These are phyloP conservation scores for Aspergillus transmontanensis DNA, from an alignment of 2,329 filamentous ascomycete genomes.

Conservation along the genomic window DNA sequence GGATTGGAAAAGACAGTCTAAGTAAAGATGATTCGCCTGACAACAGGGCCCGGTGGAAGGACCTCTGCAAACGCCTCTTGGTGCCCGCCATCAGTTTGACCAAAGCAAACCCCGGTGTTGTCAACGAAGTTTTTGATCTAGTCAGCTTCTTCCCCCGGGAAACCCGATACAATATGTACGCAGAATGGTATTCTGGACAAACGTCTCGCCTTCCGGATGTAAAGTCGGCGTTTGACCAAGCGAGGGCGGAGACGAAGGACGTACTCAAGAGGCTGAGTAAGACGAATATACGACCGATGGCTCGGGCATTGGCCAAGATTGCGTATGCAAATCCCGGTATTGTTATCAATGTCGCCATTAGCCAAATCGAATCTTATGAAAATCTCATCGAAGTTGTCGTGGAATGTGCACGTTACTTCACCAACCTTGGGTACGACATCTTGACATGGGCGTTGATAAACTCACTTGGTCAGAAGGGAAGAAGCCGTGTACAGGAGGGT, in stretches of 20 bases:
- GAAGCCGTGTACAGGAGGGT: conserved; percentile 63
- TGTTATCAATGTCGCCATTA: conserved; percentile 85
- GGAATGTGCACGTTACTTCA: conserved; percentile 92
- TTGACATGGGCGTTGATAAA: conserved; percentile 90
- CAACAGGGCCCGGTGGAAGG: conserved; percentile 80
- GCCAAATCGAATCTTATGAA: conserved; percentile 89
- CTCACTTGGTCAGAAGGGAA: conserved; percentile 60
- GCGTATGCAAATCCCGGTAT: conserved; percentile 87
- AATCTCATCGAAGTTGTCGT: conserved; percentile 95
- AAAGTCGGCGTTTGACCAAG: conserved; percentile 73
- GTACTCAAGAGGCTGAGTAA: conserved; percentile 88
- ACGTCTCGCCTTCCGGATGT: conserved; percentile 77
- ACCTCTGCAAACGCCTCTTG: conserved; percentile 79
- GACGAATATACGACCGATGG: conserved; percentile 83
- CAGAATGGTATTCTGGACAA: conserved; percentile 85
- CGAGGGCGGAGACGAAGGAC: conserved; percentile 76
- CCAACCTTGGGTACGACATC: conserved; percentile 87
- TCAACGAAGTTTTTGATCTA: conserved; percentile 84
- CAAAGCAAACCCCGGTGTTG: conserved; percentile 78
- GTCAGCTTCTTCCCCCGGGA: conserved; percentile 76
- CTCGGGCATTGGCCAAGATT: conserved; percentile 86
- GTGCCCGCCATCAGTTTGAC: conserved; percentile 86
- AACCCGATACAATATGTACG: conserved; percentile 83
- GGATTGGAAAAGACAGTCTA: conserved; percentile 79
- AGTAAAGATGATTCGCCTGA: conserved; percentile 67